Base-by-base conservation (phyloP, 768 basidiomycete species). In the Pleurotus djamor region DNA sequence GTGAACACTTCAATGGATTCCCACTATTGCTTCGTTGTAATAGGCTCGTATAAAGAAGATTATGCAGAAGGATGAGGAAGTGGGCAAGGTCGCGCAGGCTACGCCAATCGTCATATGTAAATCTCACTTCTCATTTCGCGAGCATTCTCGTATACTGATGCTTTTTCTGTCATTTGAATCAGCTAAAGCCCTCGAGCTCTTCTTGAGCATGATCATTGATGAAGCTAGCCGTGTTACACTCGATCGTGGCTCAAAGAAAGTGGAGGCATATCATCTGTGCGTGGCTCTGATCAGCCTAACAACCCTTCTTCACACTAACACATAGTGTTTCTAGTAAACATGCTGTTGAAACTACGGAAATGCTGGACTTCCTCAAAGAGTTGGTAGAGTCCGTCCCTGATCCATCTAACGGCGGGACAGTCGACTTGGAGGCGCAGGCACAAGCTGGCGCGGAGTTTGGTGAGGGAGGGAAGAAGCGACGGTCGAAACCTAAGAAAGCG, bases 41-140 rank as follows among this genome's bases (percentile, higher is more conserved):
- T 64, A 96, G 95, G 96, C 96, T 3, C 89, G 96, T 48, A 98
- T 98, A 78, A 98, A 98, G 83, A 92, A 94, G 78, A 97, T 98
- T 58, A 98, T 98, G 93, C 96, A 98, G 78, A 94, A 95, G 71
- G 96, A 98, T 69, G 96, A 98, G 69, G 96, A 98, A 69, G 96
- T 98, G 16, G 96, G 96, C 59, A 98, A 98, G 72, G 94, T 98
- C 35, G 94, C 96, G 2, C 93, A 95, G 70, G 95, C 94, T 32
- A 96, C 96, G 4, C 96, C 96, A 0, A 84, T 98, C 60, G 92
- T 98, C 59, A 97, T 98, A 66, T 98, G 96, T 97, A 68, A 71
- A 93, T 28, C 21, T 28, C 21, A 28, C 21, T 28, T 28, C 1
- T 28, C 21, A 28, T 28, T 28, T 28, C 21, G 21, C 21, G 21